Base-by-base conservation (phyloP, 352 stramenopile species). In the Discostella stelligera region DNA sequence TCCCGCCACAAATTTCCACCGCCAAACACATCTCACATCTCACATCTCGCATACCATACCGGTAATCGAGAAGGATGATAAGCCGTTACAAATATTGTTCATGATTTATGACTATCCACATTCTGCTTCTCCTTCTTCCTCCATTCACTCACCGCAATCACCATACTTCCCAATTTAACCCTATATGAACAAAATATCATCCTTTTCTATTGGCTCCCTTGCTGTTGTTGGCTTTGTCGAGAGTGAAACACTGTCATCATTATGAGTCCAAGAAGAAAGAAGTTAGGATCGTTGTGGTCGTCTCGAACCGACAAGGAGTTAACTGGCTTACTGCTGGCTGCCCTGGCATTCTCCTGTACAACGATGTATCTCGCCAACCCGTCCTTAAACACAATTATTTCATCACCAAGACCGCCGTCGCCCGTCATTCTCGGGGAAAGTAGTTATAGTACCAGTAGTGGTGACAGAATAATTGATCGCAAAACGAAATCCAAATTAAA, bases 341-440 rank as follows among this genome's bases (percentile, higher is more conserved):
- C 59, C 16, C 54, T 66, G 20, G 59, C 46, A 14, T 66, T 54
- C 39, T 66, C 59, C 0, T 27, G 27, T 1, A 30, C 37, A 8
- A 66, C 59, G 7, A 48, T 66, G 21, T 54, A 48, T 18, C 11
- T 66, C 4, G 39, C 59, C 30, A 55, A 37, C 32, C 59, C 59
- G 10, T 55, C 39, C 7, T 44, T 44, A 14, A 44, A 10, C 13
- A 8, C 2, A 44, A 44, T 44, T 14, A 2, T 8, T 13, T 14
- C 37, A 44, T 44, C 37, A 44, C 7, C 7, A 44, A 14, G 7
- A 44, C 37, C 37, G 37, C 37, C 37, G 7, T 5, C 27, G 5
- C 27, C 27, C n/a, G 9, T 3, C 32, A 41, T 41, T 41, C 32
- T 41, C 9, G 32, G 32, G 32, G n/a, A n/a, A n/a, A n/a, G n/a